Conservation (phyloP, 2,329 filamentous ascomycete species). For the Nothomitra cinnamomea region DNA sequence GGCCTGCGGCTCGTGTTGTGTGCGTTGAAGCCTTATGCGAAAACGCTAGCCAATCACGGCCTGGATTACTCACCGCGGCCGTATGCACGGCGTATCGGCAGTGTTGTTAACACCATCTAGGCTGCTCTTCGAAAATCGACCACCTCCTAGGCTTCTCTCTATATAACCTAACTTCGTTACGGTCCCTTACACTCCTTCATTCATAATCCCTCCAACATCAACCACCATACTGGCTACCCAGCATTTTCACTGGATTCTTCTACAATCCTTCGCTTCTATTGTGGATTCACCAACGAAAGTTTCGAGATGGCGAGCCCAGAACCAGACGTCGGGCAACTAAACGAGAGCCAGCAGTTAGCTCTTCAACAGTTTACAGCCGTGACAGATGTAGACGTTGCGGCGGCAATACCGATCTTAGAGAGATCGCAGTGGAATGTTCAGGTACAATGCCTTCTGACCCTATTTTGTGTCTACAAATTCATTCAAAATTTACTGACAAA, state of each 20-base stretch:
- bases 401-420: slow-evolving; percentile 62
- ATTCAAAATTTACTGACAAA: not conserved
- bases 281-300: not conserved
- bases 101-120: no score
- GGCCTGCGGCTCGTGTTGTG: no score
- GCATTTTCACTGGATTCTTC: not conserved
- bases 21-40: no score
- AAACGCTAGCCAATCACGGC: no score
- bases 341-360: slow-evolving; percentile 60
- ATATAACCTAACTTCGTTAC: no score
- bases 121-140: no score
- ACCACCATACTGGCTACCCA: not conserved
- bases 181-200: not conserved
- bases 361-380: slow-evolving; percentile 80
- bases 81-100: no score
- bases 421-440: slow-evolving; percentile 94
- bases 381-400: slow-evolving; percentile 62
- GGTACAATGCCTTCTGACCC: slow-evolving; percentile 28
- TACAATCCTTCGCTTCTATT: not conserved
- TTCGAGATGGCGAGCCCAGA: slow-evolving; percentile 21
- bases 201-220: not conserved
- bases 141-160: no score
- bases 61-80: no score
- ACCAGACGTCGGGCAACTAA: slow-evolving; percentile 51
- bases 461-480: not conserved